Percentiles rank a stretch among this genome's conserved stretches.
These are phyloP conservation scores for Xylaria sp. DNA, from an alignment of 2,329 filamentous ascomycete genomes.

Conservation along the genomic window DNA sequence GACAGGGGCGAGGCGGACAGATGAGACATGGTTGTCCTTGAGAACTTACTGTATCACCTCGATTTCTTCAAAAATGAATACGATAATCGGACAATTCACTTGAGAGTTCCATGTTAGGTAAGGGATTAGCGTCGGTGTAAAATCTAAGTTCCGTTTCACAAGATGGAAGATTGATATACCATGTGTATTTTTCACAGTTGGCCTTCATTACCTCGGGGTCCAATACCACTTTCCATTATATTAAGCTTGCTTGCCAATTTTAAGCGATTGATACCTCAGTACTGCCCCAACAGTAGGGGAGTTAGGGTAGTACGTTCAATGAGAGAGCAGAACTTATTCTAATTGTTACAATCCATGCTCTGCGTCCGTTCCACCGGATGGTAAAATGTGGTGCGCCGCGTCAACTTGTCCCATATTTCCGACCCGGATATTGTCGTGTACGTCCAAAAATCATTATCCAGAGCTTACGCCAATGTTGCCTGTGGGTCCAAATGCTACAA, in stretches of 20 bases:
- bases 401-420: conserved; percentile 1
- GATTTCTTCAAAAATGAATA: neutral
- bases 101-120: neutral
- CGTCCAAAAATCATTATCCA: neutral
- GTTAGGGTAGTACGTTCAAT: neutral
- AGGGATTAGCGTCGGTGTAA: neutral
- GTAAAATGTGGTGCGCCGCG: conserved; percentile 7
- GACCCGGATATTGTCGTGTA: conserved; percentile 8
- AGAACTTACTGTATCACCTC: neutral
- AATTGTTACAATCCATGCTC: conserved; percentile 10
- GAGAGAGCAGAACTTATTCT: neutral
- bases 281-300: neutral
- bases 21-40: conserved; percentile 6
- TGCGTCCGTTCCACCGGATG: neutral
- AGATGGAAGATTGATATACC: neutral
- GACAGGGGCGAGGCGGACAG: conserved; percentile 1
- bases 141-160: neutral
- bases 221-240: neutral
- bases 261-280: neutral
- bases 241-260: neutral
- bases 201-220: neutral
- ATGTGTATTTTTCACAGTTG: neutral
- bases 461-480: conserved; percentile 6
- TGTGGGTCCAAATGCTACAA: conserved; percentile 14
- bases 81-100: neutral